Evolutionary conservation across 75 land plant species (phyloP), one percentile per base, ranked within the genome.

Genomic region (Adiantum capillusveneris): DNA sequence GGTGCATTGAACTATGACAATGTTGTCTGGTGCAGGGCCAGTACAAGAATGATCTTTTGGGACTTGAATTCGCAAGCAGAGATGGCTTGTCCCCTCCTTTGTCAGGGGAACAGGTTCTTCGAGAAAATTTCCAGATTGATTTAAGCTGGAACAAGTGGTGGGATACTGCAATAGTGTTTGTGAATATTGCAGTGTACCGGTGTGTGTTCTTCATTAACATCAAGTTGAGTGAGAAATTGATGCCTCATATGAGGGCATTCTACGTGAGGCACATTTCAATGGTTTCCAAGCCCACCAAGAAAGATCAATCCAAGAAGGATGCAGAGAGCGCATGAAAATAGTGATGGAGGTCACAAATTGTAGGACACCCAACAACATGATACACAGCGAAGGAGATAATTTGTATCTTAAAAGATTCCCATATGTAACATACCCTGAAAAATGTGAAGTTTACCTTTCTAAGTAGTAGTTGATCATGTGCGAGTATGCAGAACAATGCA

Each of bases 191-290:
- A 44, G 57, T 67, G 50, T 84, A 84, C 69, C 67, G 88, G 25
- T 44, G 85, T 49, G 64, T 81, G 11, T 85, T 88, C 68, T 77
- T 86, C 66, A 18, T 84, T 28, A 81, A 81, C 81, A 90, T 90
- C 76, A 90, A 90, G 69, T 53, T 87, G 31, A 84, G 62, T n/a
- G 96, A 90, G 72, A 84, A 90, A 22, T 66, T 90, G 44, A 82
- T 84, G 0, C 96, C 96, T 30, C 82, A 82, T 80, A 29, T 82
- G 37, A 70, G 86, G 56, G 86, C 85, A 5, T 86, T 62, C 63
- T 49, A 82, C 11, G 89, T 86, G 0, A 82, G 83, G 63, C 42
- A 13, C 13, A 39, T n/a, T n/a, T 13, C 42, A 39, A 9, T 7
- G 42, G 42, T 13, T 9, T 39, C 12, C 42, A 13, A 39, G 42